A percentile compares a stretch with the other conserved stretches of the same genome.
These are phyloP conservation scores for Polyplosphaeria fusca DNA, from an alignment of 495 filamentous ascomycete species.

Conservation along the genomic window DNA sequence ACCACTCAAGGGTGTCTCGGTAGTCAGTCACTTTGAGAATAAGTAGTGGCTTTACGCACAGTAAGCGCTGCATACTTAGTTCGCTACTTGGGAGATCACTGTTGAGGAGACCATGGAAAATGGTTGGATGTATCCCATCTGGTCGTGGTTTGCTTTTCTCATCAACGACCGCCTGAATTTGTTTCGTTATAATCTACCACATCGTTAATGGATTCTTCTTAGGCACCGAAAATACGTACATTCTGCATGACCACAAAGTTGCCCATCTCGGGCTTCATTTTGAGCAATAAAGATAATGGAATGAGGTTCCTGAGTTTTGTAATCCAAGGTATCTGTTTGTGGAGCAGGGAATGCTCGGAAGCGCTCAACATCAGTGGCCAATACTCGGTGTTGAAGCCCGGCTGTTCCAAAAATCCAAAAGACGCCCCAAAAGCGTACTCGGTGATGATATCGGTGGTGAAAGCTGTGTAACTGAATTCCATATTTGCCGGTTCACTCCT, in stretches of 20 bases:
- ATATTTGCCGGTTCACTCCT: neutral
- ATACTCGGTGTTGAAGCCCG: neutral
- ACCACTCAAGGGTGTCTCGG: no score
- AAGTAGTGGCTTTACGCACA: no score
- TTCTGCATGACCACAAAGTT: neutral
- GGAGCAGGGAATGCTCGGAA: neutral
- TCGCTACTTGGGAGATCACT: slow-evolving; percentile 1
- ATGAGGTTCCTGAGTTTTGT: neutral
- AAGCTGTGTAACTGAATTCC: neutral
- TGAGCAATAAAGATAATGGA: neutral
- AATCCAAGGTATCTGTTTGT: slow-evolving; percentile 9
- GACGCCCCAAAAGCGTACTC: slow-evolving; percentile 7
- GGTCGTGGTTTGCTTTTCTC: neutral
- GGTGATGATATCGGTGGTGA: slow-evolving; percentile 7
- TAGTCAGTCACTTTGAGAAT: no score
- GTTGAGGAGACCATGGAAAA: slow-evolving; percentile 7
- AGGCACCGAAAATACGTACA: no score
- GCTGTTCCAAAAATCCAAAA: neutral
- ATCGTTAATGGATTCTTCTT: no score
- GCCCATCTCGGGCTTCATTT: slow-evolving; percentile 5
- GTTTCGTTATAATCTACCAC: no score
- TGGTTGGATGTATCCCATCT: neutral
- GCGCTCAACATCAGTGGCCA: neutral
- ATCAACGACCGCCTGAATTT: no score
- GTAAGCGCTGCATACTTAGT: slow-evolving; percentile 16